These are phyloP conservation scores for Cutaneotrichosporon dermatis DNA, from an alignment of 1,284 basidiomycete genomes.

Conservation along the genomic window DNA sequence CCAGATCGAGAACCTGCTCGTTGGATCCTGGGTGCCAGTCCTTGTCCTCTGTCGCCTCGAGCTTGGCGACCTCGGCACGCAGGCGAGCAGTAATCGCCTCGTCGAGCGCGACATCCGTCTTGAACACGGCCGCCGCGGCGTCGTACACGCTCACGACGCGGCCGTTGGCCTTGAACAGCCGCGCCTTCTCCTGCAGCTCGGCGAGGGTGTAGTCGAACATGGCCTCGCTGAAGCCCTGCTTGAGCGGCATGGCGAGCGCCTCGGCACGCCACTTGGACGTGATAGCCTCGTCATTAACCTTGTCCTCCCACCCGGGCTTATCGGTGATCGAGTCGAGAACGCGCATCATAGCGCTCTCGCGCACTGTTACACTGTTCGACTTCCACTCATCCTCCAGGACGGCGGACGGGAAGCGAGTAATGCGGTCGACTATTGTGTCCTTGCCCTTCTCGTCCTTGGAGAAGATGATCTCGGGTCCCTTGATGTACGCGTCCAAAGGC, in stretches of 20 bases:
- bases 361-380: constrained; percentile 7
- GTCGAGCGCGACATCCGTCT: constrained; percentile 1
- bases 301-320: constrained; percentile 11
- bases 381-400: constrained; percentile 5
- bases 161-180: constrained; percentile 1
- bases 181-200: constrained; percentile 17
- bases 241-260: background rate
- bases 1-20: constrained; percentile 16
- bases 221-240: constrained; percentile 10
- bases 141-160: constrained; percentile 7
- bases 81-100: background rate
- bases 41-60: constrained; percentile 11
- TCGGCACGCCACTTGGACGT: constrained; percentile 14
- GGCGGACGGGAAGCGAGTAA: constrained; percentile 7
- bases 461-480: background rate
- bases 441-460: background rate
- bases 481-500: background rate
- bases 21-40: constrained; percentile 20
- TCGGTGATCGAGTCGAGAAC: constrained; percentile 15
- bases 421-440: background rate
- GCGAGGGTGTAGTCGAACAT: constrained; percentile 13
- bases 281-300: constrained; percentile 11
- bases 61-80: background rate
- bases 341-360: constrained; percentile 15
- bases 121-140: constrained; percentile 1